These are phyloP conservation scores for Gastrodia elata DNA, from an alignment of 106 monocot species.

Conservation along the genomic window DNA sequence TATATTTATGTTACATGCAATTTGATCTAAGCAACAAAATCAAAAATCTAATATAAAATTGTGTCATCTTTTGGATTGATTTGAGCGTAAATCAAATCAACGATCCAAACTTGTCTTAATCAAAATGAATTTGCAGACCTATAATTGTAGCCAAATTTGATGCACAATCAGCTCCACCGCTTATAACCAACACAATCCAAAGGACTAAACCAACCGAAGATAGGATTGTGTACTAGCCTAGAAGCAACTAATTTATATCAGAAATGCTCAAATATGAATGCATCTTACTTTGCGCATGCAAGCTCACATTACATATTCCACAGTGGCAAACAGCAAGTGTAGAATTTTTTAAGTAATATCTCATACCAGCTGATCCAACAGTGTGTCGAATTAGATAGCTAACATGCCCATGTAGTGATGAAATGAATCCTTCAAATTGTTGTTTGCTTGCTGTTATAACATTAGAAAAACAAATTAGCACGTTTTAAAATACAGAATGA, in stretches of 20 bases:
- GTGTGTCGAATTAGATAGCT: conserved; percentile 76
- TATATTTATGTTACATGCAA: not conserved
- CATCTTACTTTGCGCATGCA: not conserved
- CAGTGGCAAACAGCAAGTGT: not conserved
- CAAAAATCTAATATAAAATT: not conserved
- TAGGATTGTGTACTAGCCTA: not conserved
- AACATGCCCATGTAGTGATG: conserved; percentile 90
- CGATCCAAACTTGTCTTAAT: not conserved
- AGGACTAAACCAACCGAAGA: not conserved
- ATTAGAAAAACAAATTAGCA: not conserved
- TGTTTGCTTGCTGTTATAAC: conserved; percentile 50
- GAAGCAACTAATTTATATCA: not conserved
- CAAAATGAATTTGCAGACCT: not conserved
- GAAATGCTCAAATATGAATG: not conserved
- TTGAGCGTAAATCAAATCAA: not conserved
- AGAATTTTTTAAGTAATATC: not conserved
- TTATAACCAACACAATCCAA: too few relatives aligned
- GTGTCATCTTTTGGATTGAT: not conserved
- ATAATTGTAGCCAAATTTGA: too few relatives aligned
- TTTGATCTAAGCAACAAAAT: not conserved
- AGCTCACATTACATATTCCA: not conserved
- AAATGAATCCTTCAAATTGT: conserved; percentile 75
- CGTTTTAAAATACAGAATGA: not conserved
- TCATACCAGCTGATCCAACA: conserved; percentile 79
- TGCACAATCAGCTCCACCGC: too few relatives aligned